A percentile compares a stretch with the other conserved stretches of the same genome.
phyloP scores from a whole-genome alignment of 1,284 basidiomycete genomes.

The Tylopilus orsonianus region DNA sequence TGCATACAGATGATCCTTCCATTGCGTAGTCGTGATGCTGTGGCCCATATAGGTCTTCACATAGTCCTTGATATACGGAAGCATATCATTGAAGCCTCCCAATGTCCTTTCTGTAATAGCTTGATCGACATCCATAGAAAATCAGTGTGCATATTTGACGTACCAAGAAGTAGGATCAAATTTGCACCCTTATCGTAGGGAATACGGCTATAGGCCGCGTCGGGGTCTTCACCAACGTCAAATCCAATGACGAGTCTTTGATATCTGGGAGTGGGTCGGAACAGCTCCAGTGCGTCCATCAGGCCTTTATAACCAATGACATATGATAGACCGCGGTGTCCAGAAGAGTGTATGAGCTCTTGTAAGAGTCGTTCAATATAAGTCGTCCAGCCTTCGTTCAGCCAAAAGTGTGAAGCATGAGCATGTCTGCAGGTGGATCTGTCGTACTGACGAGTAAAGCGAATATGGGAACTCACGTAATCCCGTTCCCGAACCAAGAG shows the following conservation, averaged over 20 bases:
- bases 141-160: not conserved
- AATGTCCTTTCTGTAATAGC: conserved; percentile 64
- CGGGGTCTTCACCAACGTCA: conserved; percentile 80
- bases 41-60: conserved; percentile 80
- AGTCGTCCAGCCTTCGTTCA: conserved; percentile 95
- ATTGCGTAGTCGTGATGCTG: conserved; percentile 86
- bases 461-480: conserved; percentile 53
- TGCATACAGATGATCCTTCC: conserved; percentile 84
- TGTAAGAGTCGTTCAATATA: conserved; percentile 90
- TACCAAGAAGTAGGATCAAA: conserved; percentile 55
- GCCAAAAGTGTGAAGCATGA: conserved; percentile 83
- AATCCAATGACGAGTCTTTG: conserved; percentile 87
- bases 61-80: conserved; percentile 82
- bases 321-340: conserved; percentile 81
- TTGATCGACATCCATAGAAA: not conserved
- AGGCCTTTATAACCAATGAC: conserved; percentile 77
- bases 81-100: conserved; percentile 83
- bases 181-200: conserved; percentile 35
- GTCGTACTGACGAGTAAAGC: conserved; percentile 1
- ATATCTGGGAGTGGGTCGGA: conserved; percentile 66
- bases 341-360: conserved; percentile 71
- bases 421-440: conserved; percentile 52
- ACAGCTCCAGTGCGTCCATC: conserved; percentile 67
- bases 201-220: conserved; percentile 38
- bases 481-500: conserved; percentile 88